These are phyloP conservation scores for Cercospora sojina DNA, from an alignment of 2,329 filamentous ascomycete species.

Conservation along the genomic window DNA sequence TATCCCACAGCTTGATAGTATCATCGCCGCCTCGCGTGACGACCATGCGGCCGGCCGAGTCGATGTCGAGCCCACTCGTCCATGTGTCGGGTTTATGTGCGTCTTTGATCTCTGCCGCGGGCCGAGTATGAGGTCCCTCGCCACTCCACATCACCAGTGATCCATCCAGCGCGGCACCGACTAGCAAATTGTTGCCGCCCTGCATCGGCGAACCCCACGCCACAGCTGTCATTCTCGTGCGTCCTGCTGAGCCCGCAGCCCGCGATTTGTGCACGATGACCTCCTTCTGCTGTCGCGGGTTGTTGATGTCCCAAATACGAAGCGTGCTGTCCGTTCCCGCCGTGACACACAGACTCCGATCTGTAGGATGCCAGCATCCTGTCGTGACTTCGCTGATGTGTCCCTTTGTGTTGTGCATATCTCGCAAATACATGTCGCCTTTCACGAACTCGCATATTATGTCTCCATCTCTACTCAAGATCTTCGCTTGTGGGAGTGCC, in stretches of 20 bases:
- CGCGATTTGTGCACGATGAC: conserved; percentile 95
- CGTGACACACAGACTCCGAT: conserved; percentile 82
- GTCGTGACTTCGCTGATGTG: conserved; percentile 90
- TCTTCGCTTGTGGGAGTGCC: conserved; percentile 84
- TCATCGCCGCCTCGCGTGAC: conserved; percentile 90
- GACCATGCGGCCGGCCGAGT: conserved; percentile 83
- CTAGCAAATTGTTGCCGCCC: conserved; percentile 74
- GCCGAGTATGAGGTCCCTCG: conserved; percentile 79
- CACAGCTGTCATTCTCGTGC: conserved; percentile 90
- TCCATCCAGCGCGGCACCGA: conserved; percentile 83
- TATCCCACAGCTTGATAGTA: conserved; percentile 95
- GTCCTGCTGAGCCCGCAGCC: conserved; percentile 80
- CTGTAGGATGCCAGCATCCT: conserved; percentile 85
- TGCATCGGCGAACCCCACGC: conserved; percentile 77
- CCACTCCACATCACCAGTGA: conserved; percentile 89
- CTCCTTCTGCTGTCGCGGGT: conserved; percentile 84
- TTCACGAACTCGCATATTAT: conserved; percentile 86
- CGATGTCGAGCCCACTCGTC: conserved; percentile 90
- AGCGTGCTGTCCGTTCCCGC: conserved; percentile 93
- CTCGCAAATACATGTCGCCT: conserved; percentile 95
- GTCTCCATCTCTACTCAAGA: conserved; percentile 86
- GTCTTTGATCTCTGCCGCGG: conserved; percentile 76
- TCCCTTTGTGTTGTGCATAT: conserved; percentile 97
- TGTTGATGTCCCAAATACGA: conserved; percentile 95
- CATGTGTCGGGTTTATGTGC: conserved; percentile 82